Evolutionary conservation across 2,329 filamentous ascomycete genomes (phyloP), one percentile per base, ranked within the genome.

Genomic region (Thermochaetoides dissita): DNA sequence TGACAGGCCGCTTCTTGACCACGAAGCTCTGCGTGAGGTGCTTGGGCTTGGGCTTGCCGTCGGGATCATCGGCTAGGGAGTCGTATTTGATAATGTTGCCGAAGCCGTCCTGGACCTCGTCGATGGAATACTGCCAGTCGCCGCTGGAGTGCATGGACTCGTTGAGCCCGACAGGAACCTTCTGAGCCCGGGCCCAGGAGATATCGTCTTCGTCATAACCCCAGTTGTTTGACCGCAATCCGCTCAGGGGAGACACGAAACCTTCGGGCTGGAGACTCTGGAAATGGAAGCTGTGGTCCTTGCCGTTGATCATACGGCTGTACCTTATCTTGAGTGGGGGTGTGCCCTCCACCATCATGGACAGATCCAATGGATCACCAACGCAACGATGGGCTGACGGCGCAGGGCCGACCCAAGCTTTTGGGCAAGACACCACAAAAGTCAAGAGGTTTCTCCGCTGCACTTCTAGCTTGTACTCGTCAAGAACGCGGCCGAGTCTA

Each of bases 281-380:
- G 53, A 94, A 89, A 48, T 89, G 86, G 51, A 88, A 86, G 46
- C 84, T 84, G 52, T 81, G 79, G 49, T 93, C 79, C 49, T 84
- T 81, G 47, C 79, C 77, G 52, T 96, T 94, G 52, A 94, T 79
- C 6, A 79, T 81, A 41, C 87, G 81, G 54, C 85, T 91, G 62
- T 98, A 98, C 53, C 85, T 84, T 52, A 98, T 84, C 58, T 88
- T 88, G 49, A 98, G 68, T 3, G 91, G 91, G 3, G 93, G 85
- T 0, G 87, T 93, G 11, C 91, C 91, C 50, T 83, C 72, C 4
- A 95, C 85, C 53, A 89, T 79, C 40, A 98, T 67, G 11, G 79
- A 74, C 37, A 96, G 67, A 55, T 94, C 78, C 2, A 91, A 96
- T 32, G 96, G 64, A 52, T 98, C 89, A 41, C 84, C 85, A 41